These are phyloP conservation scores for Gossypium stocksii DNA, from an alignment of 345 rosid genomes.

Conservation along the genomic window DNA sequence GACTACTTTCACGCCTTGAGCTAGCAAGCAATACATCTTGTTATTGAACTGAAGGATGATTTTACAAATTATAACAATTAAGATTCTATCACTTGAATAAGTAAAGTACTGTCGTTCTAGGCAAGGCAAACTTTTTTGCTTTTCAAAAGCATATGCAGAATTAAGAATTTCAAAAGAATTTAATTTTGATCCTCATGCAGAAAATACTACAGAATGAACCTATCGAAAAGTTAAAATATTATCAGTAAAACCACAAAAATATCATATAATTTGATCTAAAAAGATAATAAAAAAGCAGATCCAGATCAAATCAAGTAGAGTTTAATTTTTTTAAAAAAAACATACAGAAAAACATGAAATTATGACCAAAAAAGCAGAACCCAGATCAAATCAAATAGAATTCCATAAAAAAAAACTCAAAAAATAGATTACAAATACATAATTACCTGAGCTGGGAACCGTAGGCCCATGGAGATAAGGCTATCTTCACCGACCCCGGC, in stretches of 20 bases:
- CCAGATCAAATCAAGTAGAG: neutral
- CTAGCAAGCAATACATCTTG: neutral
- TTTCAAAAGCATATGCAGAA: neutral
- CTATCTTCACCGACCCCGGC: slow-evolving; percentile 72
- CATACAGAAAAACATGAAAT: neutral
- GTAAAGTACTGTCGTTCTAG: neutral
- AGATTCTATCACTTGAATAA: neutral
- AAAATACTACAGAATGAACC: neutral
- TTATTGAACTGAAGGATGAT: neutral
- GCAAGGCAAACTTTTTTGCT: neutral
- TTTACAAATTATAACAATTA: neutral
- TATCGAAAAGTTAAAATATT: neutral
- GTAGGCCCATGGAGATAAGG: slow-evolving; percentile 79
- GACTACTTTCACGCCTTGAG: neutral
- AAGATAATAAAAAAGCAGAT: neutral
- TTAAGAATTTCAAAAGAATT: slow-evolving; percentile 1
- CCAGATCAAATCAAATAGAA: neutral
- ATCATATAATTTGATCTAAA: neutral
- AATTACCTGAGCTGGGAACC: slow-evolving; percentile 83
- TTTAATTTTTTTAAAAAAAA: neutral
- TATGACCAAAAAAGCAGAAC: neutral
- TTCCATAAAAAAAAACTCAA: neutral
- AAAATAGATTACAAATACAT: too few relatives aligned
- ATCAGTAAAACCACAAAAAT: neutral
- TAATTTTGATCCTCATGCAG: neutral